Base-by-base conservation (phyloP, 257 asterid genomes). In the Petunia axillaris region DNA sequence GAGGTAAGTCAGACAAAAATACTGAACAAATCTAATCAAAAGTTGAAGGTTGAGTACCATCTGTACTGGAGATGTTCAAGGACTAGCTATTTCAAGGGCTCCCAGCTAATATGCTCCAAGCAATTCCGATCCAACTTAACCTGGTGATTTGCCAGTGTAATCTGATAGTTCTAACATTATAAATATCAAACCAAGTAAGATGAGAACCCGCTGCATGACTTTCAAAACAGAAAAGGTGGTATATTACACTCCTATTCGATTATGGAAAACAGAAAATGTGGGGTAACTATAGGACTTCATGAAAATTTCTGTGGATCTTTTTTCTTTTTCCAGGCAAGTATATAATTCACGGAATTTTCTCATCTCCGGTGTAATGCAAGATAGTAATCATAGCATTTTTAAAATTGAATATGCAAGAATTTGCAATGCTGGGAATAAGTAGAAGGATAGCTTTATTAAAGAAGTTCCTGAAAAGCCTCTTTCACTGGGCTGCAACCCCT, bases 1-100 rank as follows among this genome's bases (percentile, higher is more conserved):
- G 77, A 70, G 77, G 59, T 46, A 70, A 46, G 46, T 25, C 77
- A 4, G 58, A 70, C 10, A 70, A 70, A 43, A 36, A 25, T 70
- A 41, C 77, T 46, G 3, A 70, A 16, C 35, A 46, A 8, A 70
- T 70, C 58, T 44, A 70, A 58, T 70, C 44, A 44, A 68, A 70
- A 0, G 16, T 46, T 46, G 52, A 70, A 46, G 76, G 76, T 70
- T 54, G 25, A 44, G 76, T 46, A 46, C 76, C 48, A 70, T 70
- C 25, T 3, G 43, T 44, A 48, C 9, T 10, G 77, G 58, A 70
- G n/a, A 70, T 46, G 10, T 46, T 70, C 77, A 46, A 37, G 43
- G n/a, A 4, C 15, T 44, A 46, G 77, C 77, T 70, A 70, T 16
- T 6, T 70, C 10, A 46, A 46, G 10, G 16, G 13, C 43, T 70